Evolutionary conservation across 306 rosid genomes (phyloP), one percentile per base, ranked within the genome.

Genomic region (Clitoria ternatea): DNA sequence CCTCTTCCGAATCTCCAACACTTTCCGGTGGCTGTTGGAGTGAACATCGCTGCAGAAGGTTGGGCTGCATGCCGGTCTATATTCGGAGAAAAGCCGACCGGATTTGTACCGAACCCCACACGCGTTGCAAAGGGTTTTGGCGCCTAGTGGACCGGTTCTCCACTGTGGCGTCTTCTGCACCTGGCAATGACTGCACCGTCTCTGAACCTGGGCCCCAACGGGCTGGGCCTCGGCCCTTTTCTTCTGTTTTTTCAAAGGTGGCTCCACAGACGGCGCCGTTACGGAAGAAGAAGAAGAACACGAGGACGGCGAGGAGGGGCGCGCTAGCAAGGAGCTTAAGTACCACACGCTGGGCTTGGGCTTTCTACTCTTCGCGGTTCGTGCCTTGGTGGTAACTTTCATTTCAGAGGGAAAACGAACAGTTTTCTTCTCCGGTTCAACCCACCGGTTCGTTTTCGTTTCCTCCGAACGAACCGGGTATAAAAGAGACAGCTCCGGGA

Each of bases 11-110:
- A 93, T 85, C 85, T 93, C 98, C 76, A 93, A 67, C 62, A 93
- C 97, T 47, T 93, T 93, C 0, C 98, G 89, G 73, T 93, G 98
- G 27, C 96, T 90, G 55, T 90, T 93, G 6, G 98, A 93, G 76
- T 93, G 98, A 71, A 87, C 36, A 2, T 83, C 86, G 18, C 76
- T 61, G 3, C 85, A 81, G 66, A 88, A 93, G 7, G 96, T 93
- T 7, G 98, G 98, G 56, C 98, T 93, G 40, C 92, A 85, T 1
- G 98, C 98, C 79, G 98, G 98, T 83, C 98, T 87, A 30, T 93
- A 93, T 74, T 93, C 98, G 0, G 97, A 92, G 49, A 79, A 90
- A 20, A 93, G 96, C 74, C 98, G 94, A 22, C 97, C 94, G 30
- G 96, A 90, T 72, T 93, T 93, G 82, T 42, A 90, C 7, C 98